A percentile compares a stretch with the other conserved stretches of the same genome.
Conservation (phyloP, 2,329 filamentous ascomycete genomes). For the Trichoderma sp. region DNA sequence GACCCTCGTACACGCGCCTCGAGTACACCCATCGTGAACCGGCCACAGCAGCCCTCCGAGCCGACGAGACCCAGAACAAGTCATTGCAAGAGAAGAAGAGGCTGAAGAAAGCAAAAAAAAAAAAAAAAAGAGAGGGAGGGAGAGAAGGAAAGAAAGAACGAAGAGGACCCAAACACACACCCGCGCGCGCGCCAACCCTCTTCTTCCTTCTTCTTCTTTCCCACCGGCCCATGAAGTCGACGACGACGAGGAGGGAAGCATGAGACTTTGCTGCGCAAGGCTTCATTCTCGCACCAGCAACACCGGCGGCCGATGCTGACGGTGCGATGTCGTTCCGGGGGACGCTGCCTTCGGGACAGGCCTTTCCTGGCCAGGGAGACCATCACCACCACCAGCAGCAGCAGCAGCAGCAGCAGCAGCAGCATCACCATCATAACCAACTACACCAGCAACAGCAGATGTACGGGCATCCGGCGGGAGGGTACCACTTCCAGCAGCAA, state of each 20-base stretch:
- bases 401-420: constrained; percentile 30
- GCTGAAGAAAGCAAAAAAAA: background rate
- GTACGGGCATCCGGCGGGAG: constrained; percentile 36
- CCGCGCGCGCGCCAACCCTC: no score
- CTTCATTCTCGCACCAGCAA: constrained; percentile 27
- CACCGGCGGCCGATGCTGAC: constrained; percentile 30
- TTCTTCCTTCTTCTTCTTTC: no score
- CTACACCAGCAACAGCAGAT: constrained; percentile 33
- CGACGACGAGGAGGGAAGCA: constrained; percentile 20
- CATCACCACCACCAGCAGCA: constrained; percentile 35
- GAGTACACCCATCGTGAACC: no score
- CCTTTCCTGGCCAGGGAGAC: constrained; percentile 44
- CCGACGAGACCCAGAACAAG: background rate
- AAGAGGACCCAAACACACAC: no score
- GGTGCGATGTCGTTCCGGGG: constrained; percentile 41
- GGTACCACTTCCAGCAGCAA: constrained; percentile 35
- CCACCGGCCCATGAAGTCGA: constrained; percentile 13
- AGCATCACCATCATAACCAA: constrained; percentile 32
- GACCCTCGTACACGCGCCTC: no score
- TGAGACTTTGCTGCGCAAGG: constrained; percentile 25
- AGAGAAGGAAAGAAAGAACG: background rate
- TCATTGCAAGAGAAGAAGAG: background rate
- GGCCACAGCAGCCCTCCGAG: background rate
- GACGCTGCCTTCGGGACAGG: constrained; percentile 46
- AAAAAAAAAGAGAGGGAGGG: background rate